Conservation (phyloP, 2,329 filamentous ascomycete genomes). For the Paecilomyces sp. region DNA sequence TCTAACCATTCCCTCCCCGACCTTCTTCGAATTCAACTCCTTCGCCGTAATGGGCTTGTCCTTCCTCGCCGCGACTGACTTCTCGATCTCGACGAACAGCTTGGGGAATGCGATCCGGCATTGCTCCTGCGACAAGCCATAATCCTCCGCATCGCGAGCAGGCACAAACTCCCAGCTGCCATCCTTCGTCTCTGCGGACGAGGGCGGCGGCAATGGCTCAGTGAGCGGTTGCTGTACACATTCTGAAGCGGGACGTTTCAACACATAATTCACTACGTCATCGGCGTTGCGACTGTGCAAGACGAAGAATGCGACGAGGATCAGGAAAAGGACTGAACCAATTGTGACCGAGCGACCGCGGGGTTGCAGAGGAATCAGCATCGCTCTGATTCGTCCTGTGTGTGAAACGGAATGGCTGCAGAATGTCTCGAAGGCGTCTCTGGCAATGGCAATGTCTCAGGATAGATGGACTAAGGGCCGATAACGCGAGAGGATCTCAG, state of each 20-base stretch:
- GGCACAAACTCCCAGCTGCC: conserved; percentile 25
- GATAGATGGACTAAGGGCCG: not conserved
- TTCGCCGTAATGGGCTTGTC: conserved; percentile 21
- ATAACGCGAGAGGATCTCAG: not conserved
- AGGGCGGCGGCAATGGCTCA: not conserved
- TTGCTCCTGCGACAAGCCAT: conserved; percentile 28
- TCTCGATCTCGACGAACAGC: conserved; percentile 30
- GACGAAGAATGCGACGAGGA: conserved; percentile 21
- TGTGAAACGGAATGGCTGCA: not conserved
- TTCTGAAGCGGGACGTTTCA: conserved; percentile 10
- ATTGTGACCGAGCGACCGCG: conserved; percentile 21
- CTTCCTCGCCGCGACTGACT: conserved; percentile 17
- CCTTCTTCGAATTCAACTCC: conserved; percentile 23
- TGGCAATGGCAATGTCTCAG: not conserved
- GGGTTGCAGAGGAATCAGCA: conserved; percentile 2
- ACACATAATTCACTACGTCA: conserved; percentile 12
- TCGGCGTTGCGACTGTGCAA: conserved; percentile 10
- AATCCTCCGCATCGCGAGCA: conserved; percentile 27
- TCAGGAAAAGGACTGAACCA: conserved; percentile 18
- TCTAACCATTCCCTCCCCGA: conserved; percentile 30
- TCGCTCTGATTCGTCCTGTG: conserved; percentile 6
- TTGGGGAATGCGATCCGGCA: conserved; percentile 36
- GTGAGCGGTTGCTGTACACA: not conserved
- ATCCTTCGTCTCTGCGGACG: not conserved
- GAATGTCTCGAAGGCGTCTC: not conserved